These are phyloP conservation scores for Albatrellus ellisii DNA, from an alignment of 768 basidiomycete species.

Conservation along the genomic window DNA sequence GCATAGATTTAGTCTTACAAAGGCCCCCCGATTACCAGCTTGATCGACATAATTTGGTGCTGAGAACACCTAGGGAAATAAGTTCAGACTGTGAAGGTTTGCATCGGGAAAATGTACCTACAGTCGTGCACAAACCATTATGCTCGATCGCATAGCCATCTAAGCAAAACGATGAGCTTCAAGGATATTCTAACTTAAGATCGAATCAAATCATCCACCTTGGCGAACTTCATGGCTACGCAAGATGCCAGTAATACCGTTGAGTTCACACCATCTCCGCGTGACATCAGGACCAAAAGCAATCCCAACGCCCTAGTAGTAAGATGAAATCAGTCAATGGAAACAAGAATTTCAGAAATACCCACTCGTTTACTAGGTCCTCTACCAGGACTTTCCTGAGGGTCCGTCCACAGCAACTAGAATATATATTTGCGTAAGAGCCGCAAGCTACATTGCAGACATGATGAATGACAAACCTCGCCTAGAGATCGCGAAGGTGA, in stretches of 20 bases:
- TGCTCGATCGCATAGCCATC: conserved; percentile 95
- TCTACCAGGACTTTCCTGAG: conserved; percentile 76
- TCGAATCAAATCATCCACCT: no score
- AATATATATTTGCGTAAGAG: conserved; percentile 3
- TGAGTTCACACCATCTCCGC: conserved; percentile 75
- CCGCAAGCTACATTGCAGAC: neutral
- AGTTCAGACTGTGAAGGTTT: conserved; percentile 5
- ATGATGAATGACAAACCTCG: conserved; percentile 37
- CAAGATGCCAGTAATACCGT: conserved; percentile 76
- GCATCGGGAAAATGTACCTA: conserved; percentile 3
- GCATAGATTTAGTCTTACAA: no score
- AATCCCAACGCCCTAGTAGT: conserved; percentile 79
- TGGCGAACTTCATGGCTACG: conserved; percentile 98
- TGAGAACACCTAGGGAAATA: conserved; percentile 61
- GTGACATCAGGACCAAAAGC: conserved; percentile 95
- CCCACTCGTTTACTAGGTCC: conserved; percentile 92
- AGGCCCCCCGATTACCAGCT: no score
- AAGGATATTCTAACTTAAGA: conserved; percentile 2
- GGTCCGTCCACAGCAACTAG: conserved; percentile 97
- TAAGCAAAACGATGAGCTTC: conserved; percentile 17
- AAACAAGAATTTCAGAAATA: conserved; percentile 10
- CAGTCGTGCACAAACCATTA: conserved; percentile 85
- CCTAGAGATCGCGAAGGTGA: conserved; percentile 26
- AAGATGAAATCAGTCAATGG: conserved; percentile 11
- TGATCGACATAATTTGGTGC: conserved; percentile 96